phyloP scores from a whole-genome alignment of 2,329 filamentous ascomycete genomes.

The Fusarium nanum region DNA sequence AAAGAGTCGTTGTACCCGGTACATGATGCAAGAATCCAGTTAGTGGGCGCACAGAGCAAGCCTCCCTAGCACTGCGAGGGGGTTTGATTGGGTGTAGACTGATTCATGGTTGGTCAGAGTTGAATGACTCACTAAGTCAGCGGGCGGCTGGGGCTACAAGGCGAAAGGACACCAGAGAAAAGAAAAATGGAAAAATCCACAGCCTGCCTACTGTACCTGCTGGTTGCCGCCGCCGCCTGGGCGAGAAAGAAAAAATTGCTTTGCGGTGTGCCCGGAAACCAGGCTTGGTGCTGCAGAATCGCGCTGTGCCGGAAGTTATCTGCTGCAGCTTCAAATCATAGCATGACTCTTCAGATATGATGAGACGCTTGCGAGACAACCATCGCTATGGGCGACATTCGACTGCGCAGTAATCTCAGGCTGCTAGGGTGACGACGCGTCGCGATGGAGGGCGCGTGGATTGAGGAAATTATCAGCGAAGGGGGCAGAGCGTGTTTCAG shows the following conservation, averaged over 20 bases:
- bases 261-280: conserved; percentile 31
- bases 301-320: conserved; percentile 5
- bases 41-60: conserved; percentile 49
- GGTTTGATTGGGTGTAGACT: conserved; percentile 33
- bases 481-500: conserved; percentile 47
- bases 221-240: conserved; percentile 20
- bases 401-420: conserved; percentile 1
- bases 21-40: conserved; percentile 48
- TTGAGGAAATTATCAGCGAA: conserved; percentile 38
- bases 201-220: conserved; percentile 18
- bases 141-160: conserved; percentile 33
- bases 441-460: conserved; percentile 24
- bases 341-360: conserved; percentile 34
- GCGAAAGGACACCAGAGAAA: conserved; percentile 21
- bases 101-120: conserved; percentile 41
- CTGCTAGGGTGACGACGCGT: conserved; percentile 36
- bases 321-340: conserved; percentile 8
- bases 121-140: conserved; percentile 46
- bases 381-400: conserved; percentile 13
- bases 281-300: conserved; percentile 17
- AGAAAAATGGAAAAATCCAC: conserved; percentile 42
- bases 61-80: conserved; percentile 42
- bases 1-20: conserved; percentile 35
- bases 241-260: conserved; percentile 26
- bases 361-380: conserved; percentile 42